Base-by-base conservation (phyloP, 2,329 filamentous ascomycete species). In the Beauveria pseudobassiana region DNA sequence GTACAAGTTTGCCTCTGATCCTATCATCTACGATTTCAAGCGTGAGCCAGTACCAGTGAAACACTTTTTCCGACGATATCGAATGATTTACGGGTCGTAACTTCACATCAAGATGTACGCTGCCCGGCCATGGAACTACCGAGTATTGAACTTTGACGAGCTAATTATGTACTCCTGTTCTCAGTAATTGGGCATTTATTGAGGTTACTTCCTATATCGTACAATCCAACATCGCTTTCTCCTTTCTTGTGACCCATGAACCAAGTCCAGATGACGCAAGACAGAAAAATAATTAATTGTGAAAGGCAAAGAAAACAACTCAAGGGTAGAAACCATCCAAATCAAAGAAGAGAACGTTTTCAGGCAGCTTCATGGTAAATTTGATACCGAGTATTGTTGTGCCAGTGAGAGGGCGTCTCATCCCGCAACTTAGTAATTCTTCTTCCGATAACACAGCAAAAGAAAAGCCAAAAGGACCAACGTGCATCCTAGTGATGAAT, bases 101-200 rank as follows among this genome's bases (percentile, higher is more conserved):
- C 14, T 14, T 38, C 12, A 38, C 34, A 16, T 16, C 6, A 6
- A 38, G 34, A 38, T 38, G 34, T 38, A 38, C 12, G 12, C 34
- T 38, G 12, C 34, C 26, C 5, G 34, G 34, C 14, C 34, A 38
- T 38, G 12, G 34, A 38, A 16, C 14, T 16, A 14, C 34, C 12
- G 34, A 16, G 34, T 16, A 38, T 5, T 14, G 18, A 51, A 46
- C 7, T 18, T 28, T 14, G 9, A 56, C 8, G 12, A 24, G 18
- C 14, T 12, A 38, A 26, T 28, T 12, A 5, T 40, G 20, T 20
- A 22, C 18, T 45, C 38, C 14, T 12, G 6, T 45, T 45, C 50
- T 53, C 49, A 60, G 26, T 53, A 26, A 52, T 48, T n/a, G 53
- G 45, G 54, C 51, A 40, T 61, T 61, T 61, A 60, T 61, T 60